Evolutionary conservation across 345 rosid species (phyloP).

Genomic region (Sisymbrium altissimum): DNA sequence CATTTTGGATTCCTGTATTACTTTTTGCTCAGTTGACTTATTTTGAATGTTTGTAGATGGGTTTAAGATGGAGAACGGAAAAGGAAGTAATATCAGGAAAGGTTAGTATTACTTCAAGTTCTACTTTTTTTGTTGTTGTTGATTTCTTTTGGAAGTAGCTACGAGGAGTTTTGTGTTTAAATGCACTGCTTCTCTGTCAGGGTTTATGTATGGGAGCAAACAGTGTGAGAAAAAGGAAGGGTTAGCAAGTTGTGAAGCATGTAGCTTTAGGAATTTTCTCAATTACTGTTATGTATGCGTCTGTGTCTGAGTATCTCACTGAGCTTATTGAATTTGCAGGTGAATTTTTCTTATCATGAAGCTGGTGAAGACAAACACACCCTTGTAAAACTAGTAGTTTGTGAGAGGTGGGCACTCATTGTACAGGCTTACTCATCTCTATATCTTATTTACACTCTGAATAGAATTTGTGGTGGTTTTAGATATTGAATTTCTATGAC

Average conservation of each 20-base stretch:
- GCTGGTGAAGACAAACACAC: slow-evolving; percentile 97
- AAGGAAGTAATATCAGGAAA: no score
- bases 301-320: background rate
- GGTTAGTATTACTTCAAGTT: no score
- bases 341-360: slow-evolving; percentile 86
- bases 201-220: no score
- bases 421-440: background rate
- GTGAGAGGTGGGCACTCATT: slow-evolving; percentile 53
- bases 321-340: slow-evolving; percentile 49
- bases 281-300: background rate
- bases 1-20: no score
- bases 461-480: background rate
- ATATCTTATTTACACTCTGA: background rate
- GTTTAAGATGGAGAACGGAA: no score
- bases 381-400: slow-evolving; percentile 79
- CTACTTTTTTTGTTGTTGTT: no score
- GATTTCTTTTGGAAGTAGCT: no score
- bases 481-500: background rate
- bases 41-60: no score
- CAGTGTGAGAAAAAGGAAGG: no score
- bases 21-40: no score
- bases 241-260: no score
- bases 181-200: background rate
- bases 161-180: no score
- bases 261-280: background rate